phyloP scores from a whole-genome alignment of 2,329 filamentous ascomycete species.

The Beauveria scarabaeidicola region DNA sequence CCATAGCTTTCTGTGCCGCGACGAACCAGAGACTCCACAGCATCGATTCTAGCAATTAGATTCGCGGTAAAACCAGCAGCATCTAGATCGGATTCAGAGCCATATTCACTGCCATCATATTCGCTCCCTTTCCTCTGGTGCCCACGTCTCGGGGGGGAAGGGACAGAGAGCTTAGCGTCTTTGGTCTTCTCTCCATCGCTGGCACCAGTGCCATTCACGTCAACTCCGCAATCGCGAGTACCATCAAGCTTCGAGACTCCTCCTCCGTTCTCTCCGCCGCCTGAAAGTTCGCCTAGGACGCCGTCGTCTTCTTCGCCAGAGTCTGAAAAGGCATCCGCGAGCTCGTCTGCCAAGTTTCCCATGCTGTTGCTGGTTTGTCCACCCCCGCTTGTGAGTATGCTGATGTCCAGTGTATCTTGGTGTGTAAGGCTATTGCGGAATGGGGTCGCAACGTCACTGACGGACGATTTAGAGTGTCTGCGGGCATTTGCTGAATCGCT shows the following conservation, averaged over 20 bases:
- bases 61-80: constrained; percentile 58
- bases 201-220: constrained; percentile 5
- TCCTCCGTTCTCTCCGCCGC: not conserved
- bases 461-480: constrained; percentile 42
- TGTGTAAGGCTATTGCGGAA: constrained; percentile 41
- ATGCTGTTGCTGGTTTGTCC: constrained; percentile 46
- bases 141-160: constrained; percentile 32
- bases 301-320: constrained; percentile 46
- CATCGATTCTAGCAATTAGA: constrained; percentile 61
- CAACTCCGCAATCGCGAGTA: constrained; percentile 6
- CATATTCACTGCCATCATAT: constrained; percentile 69
- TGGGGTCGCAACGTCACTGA: constrained; percentile 41
- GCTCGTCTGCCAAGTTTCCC: constrained; percentile 72
- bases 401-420: constrained; percentile 38
- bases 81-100: constrained; percentile 63
- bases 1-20: constrained; percentile 59
- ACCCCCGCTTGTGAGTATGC: constrained; percentile 34
- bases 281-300: constrained; percentile 13
- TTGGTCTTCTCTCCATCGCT: constrained; percentile 21
- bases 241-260: constrained; percentile 9
- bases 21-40: constrained; percentile 61
- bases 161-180: constrained; percentile 36
- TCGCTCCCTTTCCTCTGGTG: constrained; percentile 48
- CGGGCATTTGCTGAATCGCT: constrained; percentile 37
- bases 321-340: constrained; percentile 64